These are phyloP conservation scores for Panicum miliaceum DNA, from an alignment of 176 grass and related monocot genomes.

Conservation along the genomic window DNA sequence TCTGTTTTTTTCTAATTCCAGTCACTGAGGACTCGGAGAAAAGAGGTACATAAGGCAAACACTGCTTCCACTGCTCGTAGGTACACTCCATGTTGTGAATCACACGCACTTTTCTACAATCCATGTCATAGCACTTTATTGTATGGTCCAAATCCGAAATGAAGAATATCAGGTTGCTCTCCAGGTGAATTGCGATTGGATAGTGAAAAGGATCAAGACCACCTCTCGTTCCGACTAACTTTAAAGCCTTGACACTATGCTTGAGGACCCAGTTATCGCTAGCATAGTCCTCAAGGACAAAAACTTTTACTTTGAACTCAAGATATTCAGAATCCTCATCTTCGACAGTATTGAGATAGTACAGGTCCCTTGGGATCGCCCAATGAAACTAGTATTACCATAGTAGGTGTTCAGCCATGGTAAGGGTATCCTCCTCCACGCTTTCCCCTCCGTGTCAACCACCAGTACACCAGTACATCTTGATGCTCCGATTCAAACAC, in stretches of 20 bases:
- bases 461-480: background rate
- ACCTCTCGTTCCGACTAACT: background rate
- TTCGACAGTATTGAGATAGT: background rate
- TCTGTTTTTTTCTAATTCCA: background rate
- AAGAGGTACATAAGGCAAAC: background rate
- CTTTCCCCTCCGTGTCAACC: background rate
- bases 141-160: background rate
- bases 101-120: background rate
- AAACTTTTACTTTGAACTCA: background rate
- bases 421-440: background rate
- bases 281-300: conserved; percentile 13
- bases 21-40: background rate
- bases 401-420: background rate
- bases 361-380: background rate
- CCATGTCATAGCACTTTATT: conserved; percentile 7
- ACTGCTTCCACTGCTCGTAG: rapidly evolving
- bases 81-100: background rate
- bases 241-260: background rate
- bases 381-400: background rate
- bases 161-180: background rate
- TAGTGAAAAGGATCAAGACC: background rate
- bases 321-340: too few species aligned
- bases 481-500: background rate
- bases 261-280: conserved; percentile 11
- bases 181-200: background rate